These are phyloP conservation scores for Lolium multiflorum DNA, from an alignment of 176 grass and related monocot species.

Conservation along the genomic window DNA sequence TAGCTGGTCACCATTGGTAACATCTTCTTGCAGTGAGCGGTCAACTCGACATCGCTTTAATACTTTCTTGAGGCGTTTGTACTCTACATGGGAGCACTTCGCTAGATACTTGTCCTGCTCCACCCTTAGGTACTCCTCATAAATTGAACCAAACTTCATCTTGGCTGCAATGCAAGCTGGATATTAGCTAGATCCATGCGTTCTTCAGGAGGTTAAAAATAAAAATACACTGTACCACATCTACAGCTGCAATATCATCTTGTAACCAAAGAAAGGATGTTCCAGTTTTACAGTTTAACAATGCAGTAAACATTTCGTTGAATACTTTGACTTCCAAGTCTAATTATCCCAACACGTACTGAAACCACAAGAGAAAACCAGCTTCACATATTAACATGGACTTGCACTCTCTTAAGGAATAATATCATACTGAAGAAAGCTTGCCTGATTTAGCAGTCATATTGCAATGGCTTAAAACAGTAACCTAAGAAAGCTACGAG, in stretches of 20 bases:
- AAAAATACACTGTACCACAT: not conserved
- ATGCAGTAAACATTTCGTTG: not conserved
- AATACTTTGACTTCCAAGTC: not conserved
- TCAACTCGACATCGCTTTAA: conserved; percentile 66
- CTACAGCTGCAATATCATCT: not conserved
- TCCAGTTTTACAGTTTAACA: not conserved
- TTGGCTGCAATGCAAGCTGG: conserved; percentile 28
- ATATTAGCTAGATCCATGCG: conserved; percentile 6
- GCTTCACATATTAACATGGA: conserved; percentile 3
- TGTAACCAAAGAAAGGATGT: not conserved
- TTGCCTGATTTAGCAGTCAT: not conserved
- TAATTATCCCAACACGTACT: not conserved
- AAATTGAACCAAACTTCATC: conserved; percentile 79
- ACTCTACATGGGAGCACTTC: conserved; percentile 72
- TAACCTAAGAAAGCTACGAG: not conserved
- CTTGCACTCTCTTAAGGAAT: not conserved
- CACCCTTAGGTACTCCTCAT: conserved; percentile 62
- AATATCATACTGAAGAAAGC: not conserved
- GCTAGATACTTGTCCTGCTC: conserved; percentile 68
- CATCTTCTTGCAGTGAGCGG: conserved; percentile 51
- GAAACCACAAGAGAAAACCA: not conserved
- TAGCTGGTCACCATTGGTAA: conserved; percentile 22
- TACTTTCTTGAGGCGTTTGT: conserved; percentile 79
- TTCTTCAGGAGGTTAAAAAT: not conserved
- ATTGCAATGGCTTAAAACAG: not conserved